Evolutionary conservation across 177 flowering plant species (phyloP).

Genomic region (Viscum album): DNA sequence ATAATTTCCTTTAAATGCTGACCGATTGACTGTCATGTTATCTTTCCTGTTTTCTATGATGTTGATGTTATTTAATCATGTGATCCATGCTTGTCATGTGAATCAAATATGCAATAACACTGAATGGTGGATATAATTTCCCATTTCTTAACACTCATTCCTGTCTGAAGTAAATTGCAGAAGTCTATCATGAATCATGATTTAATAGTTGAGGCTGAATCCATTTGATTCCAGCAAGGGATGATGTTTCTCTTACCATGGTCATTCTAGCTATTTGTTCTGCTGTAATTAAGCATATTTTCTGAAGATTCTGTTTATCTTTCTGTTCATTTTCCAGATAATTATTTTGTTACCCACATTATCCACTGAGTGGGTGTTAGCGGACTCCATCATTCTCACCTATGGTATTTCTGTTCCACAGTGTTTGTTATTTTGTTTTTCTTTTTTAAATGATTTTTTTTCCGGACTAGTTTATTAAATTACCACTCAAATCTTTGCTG

Average conservation of each 20-base stretch:
- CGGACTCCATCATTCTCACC: background rate
- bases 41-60: background rate
- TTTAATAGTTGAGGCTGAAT: slow-evolving; percentile 30
- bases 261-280: slow-evolving; percentile 20
- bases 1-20: background rate
- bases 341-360: slow-evolving; percentile 7
- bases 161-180: slow-evolving; percentile 39
- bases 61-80: background rate
- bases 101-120: slow-evolving; percentile 11
- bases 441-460: no score
- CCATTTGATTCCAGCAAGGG: slow-evolving; percentile 24
- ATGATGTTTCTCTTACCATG: slow-evolving; percentile 24
- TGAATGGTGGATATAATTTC: slow-evolving; percentile 9
- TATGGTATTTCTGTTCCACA: background rate
- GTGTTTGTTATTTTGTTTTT: background rate
- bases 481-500: background rate
- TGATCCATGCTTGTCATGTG: background rate
- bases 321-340: slow-evolving; percentile 15
- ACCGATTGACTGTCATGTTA: background rate
- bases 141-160: slow-evolving; percentile 18
- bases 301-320: slow-evolving; percentile 7
- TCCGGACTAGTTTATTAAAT: background rate
- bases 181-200: slow-evolving; percentile 33
- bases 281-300: slow-evolving; percentile 21
- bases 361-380: slow-evolving; percentile 13